Evolutionary conservation across 2,329 filamentous ascomycete species (phyloP).

Genomic region (Diaporthe capsici): DNA sequence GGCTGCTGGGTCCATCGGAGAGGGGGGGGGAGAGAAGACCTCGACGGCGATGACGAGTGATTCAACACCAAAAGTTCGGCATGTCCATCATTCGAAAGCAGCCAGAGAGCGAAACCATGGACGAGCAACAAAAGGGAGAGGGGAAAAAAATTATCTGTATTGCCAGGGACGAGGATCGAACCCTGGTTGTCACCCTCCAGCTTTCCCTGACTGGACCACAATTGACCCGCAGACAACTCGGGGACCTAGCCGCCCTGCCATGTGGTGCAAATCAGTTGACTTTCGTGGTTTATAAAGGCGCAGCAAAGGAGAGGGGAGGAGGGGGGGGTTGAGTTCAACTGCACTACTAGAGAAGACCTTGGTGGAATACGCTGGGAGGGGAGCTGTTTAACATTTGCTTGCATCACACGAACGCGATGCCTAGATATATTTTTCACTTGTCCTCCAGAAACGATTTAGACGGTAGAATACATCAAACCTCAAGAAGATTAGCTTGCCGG

Average conservation of each 20-base stretch:
- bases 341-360: background rate
- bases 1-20: background rate
- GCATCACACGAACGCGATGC: background rate
- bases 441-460: background rate
- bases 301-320: background rate
- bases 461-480: background rate
- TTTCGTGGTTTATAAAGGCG: background rate
- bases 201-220: background rate
- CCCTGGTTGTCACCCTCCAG: background rate
- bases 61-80: background rate
- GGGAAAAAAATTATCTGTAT: background rate
- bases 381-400: background rate
- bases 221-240: background rate
- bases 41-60: background rate
- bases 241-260: background rate
- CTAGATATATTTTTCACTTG: background rate
- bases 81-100: background rate
- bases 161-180: background rate
- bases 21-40: too few species aligned
- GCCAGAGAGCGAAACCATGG: fast-evolving
- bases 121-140: background rate
- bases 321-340: background rate
- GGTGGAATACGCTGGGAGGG: background rate
- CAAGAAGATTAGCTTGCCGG: background rate
- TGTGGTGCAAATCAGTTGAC: background rate